Percentiles rank a stretch among this genome's conserved stretches.
Evolutionary conservation across 768 basidiomycete genomes (phyloP).

Genomic region (Coprinopsis cinerea): DNA sequence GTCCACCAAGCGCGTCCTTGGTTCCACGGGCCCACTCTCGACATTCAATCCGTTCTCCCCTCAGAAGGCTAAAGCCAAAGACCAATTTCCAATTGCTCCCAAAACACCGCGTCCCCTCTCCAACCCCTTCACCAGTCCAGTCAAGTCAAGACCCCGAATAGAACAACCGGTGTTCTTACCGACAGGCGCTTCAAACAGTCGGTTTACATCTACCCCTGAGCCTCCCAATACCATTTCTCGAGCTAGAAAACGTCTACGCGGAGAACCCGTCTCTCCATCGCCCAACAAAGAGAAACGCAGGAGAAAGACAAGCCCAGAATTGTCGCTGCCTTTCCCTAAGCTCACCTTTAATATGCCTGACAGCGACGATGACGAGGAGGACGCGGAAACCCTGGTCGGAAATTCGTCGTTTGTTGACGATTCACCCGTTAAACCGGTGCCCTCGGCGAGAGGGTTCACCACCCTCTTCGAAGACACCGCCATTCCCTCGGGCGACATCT

Average conservation of each 20-base stretch:
- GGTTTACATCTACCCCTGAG: constrained; percentile 17
- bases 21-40: constrained; percentile 44
- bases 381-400: constrained; percentile 23
- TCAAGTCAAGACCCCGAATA: constrained; percentile 21
- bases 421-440: constrained; percentile 62
- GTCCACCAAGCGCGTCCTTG: constrained; percentile 45
- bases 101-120: constrained; percentile 18
- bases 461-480: constrained; percentile 53
- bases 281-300: constrained; percentile 72
- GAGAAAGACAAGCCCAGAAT: constrained; percentile 40
- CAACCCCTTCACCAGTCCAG: constrained; percentile 45
- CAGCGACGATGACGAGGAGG: constrained; percentile 14
- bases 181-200: constrained; percentile 28
- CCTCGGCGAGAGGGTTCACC: constrained; percentile 57
- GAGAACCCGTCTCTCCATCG: constrained; percentile 79
- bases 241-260: constrained; percentile 75
- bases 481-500: constrained; percentile 10
- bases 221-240: constrained; percentile 48
- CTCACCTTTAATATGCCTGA: constrained; percentile 19
- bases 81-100: constrained; percentile 17
- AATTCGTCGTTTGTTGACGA: constrained; percentile 57
- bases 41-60: constrained; percentile 79
- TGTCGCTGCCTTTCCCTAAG: constrained; percentile 31
- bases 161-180: constrained; percentile 29
- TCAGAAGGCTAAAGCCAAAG: constrained; percentile 43